Conservation (phyloP, 768 basidiomycete genomes). For the Tylopilus subfusipes region DNA sequence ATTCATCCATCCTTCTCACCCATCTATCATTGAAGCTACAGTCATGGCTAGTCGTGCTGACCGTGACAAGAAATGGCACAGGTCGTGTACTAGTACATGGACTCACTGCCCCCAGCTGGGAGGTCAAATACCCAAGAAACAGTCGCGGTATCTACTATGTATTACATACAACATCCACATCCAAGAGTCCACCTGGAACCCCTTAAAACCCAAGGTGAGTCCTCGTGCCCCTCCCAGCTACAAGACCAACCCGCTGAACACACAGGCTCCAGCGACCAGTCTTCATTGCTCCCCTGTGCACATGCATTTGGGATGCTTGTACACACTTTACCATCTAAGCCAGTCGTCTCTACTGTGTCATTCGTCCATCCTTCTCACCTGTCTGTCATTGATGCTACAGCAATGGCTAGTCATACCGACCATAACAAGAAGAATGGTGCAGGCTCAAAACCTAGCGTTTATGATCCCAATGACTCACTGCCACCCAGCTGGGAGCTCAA, state of each 20-base stretch:
- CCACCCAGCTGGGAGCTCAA: conserved; percentile 63
- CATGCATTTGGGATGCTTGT: conserved; percentile 41
- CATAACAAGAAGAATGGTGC: conserved; percentile 43
- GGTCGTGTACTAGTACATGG: conserved; percentile 26
- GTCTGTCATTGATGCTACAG: conserved; percentile 57
- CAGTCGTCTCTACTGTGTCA: conserved; percentile 47
- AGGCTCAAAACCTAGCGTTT: conserved; percentile 20
- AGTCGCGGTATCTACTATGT: conserved; percentile 50
- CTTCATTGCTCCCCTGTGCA: conserved; percentile 23
- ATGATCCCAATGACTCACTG: conserved; percentile 35
- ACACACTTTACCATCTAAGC: conserved; percentile 73
- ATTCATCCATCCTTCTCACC: conserved; percentile 53
- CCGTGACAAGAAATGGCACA: conserved; percentile 42
- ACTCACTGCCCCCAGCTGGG: conserved; percentile 58
- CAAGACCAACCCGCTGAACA: conserved; percentile 11
- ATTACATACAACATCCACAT: conserved; percentile 59
- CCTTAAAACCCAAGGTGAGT: no score
- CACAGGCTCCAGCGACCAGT: conserved; percentile 17
- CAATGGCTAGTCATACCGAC: conserved; percentile 49
- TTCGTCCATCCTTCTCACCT: conserved; percentile 55
- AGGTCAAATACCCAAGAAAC: conserved; percentile 49
- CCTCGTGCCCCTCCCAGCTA: conserved; percentile 1
- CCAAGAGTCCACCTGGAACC: conserved; percentile 57
- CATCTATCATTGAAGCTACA: conserved; percentile 58
- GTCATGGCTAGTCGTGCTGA: conserved; percentile 50